phyloP scores from a whole-genome alignment of 805 yeast genomes.

The Yamadazyma laniorum region DNA sequence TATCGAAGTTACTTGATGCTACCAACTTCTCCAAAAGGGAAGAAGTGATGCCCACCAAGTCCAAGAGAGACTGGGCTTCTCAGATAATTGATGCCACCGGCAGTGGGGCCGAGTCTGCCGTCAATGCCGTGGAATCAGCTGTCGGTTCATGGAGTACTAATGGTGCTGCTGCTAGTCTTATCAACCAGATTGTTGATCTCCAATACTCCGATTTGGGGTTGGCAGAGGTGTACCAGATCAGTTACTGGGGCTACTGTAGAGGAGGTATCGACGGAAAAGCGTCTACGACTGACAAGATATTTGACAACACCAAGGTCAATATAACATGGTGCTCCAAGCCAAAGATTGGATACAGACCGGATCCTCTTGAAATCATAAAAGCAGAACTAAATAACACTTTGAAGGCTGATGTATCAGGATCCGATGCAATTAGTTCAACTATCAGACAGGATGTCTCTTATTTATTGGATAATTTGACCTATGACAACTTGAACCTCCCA shows the following conservation, averaged over 20 bases:
- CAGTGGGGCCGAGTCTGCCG: neutral
- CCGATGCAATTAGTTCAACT: slow-evolving; percentile 25
- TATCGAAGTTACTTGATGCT: slow-evolving; percentile 27
- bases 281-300: slow-evolving; percentile 15
- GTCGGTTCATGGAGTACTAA: slow-evolving; percentile 3
- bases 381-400: slow-evolving; percentile 31
- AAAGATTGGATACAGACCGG: slow-evolving; percentile 53
- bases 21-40: slow-evolving; percentile 8
- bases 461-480: slow-evolving; percentile 22
- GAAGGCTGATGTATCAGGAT: slow-evolving; percentile 21
- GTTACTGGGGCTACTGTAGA: slow-evolving; percentile 46
- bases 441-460: slow-evolving; percentile 20
- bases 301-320: slow-evolving; percentile 30
- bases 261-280: slow-evolving; percentile 20
- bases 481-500: slow-evolving; percentile 50
- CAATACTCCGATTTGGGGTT: slow-evolving; percentile 34
- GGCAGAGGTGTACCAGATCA: slow-evolving; percentile 38
- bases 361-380: slow-evolving; percentile 44
- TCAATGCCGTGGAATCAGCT: slow-evolving; percentile 3
- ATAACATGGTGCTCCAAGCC: slow-evolving; percentile 55
- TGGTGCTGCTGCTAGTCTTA: slow-evolving; percentile 10
- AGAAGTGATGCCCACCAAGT: slow-evolving; percentile 3
- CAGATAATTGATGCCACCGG: slow-evolving; percentile 14
- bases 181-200: slow-evolving; percentile 15
- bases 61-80: slow-evolving; percentile 15